Conservation (phyloP, 352 stramenopile species). For the Phytophthora foliorum region DNA sequence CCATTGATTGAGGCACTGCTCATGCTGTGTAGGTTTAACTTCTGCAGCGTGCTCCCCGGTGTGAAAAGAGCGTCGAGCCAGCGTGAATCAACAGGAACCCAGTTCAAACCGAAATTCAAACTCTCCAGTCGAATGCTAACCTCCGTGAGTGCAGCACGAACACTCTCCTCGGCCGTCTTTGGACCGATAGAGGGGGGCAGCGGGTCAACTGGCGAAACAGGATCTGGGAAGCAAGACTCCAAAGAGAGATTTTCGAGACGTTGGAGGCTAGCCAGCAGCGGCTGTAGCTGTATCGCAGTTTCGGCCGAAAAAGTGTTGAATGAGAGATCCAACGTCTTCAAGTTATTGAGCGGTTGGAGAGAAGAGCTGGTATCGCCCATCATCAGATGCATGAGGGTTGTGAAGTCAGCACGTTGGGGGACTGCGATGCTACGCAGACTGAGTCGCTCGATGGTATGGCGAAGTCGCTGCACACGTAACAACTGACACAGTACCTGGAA, state of each 20-base stretch:
- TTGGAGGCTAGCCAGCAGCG: slow-evolving; percentile 49
- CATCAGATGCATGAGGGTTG: slow-evolving; percentile 50
- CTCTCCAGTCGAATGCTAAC: slow-evolving; percentile 48
- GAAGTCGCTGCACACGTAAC: slow-evolving; percentile 46
- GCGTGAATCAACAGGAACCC: slow-evolving; percentile 43
- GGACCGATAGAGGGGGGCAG: neutral
- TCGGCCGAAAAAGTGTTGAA: slow-evolving; percentile 73
- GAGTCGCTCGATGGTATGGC: slow-evolving; percentile 44
- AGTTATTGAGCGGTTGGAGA: slow-evolving; percentile 36
- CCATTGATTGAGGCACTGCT: slow-evolving; percentile 10
- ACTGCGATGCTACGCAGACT: slow-evolving; percentile 59
- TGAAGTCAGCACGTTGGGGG: slow-evolving; percentile 58
- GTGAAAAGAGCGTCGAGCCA: slow-evolving; percentile 71
- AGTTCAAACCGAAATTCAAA: slow-evolving; percentile 72
- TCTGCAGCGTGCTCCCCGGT: slow-evolving; percentile 55
- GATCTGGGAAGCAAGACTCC: slow-evolving; percentile 62
- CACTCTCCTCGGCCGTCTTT: slow-evolving; percentile 19
- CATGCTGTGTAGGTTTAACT: slow-evolving; percentile 36
- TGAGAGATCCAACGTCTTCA: slow-evolving; percentile 71
- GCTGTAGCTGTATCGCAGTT: slow-evolving; percentile 42
- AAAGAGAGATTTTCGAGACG: slow-evolving; percentile 56
- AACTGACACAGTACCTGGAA: slow-evolving; percentile 63
- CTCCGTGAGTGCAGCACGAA: slow-evolving; percentile 47
- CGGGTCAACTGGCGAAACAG: neutral
- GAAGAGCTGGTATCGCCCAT: slow-evolving; percentile 6